Evolutionary conservation across 805 yeast genomes (phyloP), one percentile per base, ranked within the genome.

Genomic region (Candida tallmaniae): DNA sequence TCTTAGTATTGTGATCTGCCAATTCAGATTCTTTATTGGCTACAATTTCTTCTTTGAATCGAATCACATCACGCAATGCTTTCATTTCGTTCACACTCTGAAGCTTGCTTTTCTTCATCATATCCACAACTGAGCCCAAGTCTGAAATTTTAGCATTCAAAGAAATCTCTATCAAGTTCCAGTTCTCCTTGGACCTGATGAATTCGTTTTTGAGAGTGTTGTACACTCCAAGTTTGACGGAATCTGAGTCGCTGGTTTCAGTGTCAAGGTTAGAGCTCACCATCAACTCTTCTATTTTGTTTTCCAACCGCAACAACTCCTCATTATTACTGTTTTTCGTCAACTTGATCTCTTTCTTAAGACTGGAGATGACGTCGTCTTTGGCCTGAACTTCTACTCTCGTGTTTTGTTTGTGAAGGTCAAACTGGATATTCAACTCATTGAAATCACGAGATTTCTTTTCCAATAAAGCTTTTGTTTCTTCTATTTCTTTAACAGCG

Each of bases 161-260:
- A 3, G 77, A 67, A 25, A 82, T 72, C 55, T 93, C 97, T 27
- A 87, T 78, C 13, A 78, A 63, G 37, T 82, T 80, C 95, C 96
- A 86, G 53, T 82, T 85, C 42, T 80, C 86, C 37, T 81, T 81
- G 0, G 90, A 83, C 11, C 79, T 71, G 6, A 83, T 73, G 44
- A 84, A 81, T 53, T 88, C 93, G 2, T 74, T 62, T 48, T 83
- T 88, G 14, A 85, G 50, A 11, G 70, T 60, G 28, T 72, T 76
- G 44, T 80, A 78, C 26, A 74, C 70, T 6, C 63, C 45, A 17
- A 73, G 42, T 43, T 66, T 60, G n/a, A 31, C 17, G 16, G 6
- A 14, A 14, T 31, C 22, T 17, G 29, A 66, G 31, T 65, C 49
- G 8, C 52, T 58, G 6, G 35, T 9, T 6, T 38, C 17, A 13